These are phyloP conservation scores for Geotrichum citri-aurantii DNA, from an alignment of 1,139 yeast genomes.

Conservation along the genomic window DNA sequence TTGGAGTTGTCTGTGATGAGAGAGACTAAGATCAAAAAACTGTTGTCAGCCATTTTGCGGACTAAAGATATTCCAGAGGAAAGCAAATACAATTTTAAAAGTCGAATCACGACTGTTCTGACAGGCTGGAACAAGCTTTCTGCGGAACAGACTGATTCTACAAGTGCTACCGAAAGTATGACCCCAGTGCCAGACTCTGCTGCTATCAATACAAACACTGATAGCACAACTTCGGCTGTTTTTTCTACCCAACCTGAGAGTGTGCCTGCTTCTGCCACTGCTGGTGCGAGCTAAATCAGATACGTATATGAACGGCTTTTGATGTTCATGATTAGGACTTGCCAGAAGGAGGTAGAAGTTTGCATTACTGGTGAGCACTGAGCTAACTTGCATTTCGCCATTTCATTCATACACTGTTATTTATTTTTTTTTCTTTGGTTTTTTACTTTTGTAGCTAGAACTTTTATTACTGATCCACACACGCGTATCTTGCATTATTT, in stretches of 20 bases:
- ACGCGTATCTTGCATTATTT: too few species aligned
- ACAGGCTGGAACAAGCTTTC: constrained; percentile 28
- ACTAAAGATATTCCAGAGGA: constrained; percentile 28
- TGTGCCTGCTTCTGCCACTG: constrained; percentile 1
- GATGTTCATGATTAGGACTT: neutral
- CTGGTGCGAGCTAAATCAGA: neutral
- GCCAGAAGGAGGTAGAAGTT: neutral
- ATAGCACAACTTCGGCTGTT: neutral
- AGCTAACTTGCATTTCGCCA: neutral
- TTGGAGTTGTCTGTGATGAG: constrained; percentile 36
- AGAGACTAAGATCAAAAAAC: constrained; percentile 35
- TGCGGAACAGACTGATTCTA: neutral
- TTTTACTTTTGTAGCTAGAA: neutral
- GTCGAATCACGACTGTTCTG: constrained; percentile 27
- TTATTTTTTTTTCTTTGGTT: neutral
- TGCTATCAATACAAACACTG: neutral
- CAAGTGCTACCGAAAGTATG: neutral
- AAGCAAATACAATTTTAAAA: constrained; percentile 26
- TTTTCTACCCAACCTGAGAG: constrained; percentile 1
- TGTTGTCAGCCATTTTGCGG: constrained; percentile 30
- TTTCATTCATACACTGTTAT: neutral
- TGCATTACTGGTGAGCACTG: neutral
- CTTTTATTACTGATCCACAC: too few species aligned
- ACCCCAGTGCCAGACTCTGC: neutral
- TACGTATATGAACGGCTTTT: neutral